Conservation (phyloP, 352 stramenopile genomes). For the Phytophthora sp. region DNA sequence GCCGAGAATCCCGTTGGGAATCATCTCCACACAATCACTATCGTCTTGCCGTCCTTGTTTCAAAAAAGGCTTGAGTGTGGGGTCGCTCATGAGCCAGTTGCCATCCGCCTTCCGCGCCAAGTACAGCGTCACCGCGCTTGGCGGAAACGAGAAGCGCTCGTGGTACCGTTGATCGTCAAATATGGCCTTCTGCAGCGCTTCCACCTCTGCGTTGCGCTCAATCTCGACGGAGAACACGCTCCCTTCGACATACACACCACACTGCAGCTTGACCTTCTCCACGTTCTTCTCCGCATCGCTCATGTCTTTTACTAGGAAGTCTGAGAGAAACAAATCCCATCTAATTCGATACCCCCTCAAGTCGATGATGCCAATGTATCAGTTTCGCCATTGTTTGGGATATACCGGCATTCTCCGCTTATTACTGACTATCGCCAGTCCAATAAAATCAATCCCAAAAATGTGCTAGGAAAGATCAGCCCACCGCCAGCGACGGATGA, state of each 20-base stretch:
- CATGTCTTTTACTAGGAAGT: too few species aligned
- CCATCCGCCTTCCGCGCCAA: not conserved
- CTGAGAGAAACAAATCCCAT: too few species aligned
- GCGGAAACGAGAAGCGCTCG: constrained; percentile 12
- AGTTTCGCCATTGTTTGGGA: too few species aligned
- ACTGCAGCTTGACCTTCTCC: too few species aligned
- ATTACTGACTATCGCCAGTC: too few species aligned
- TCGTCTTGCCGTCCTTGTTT: not conserved
- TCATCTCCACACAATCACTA: not conserved
- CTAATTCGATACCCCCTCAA: too few species aligned
- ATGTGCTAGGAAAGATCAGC: too few species aligned
- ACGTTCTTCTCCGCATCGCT: too few species aligned
- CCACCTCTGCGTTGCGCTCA: not conserved
- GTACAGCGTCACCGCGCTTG: constrained; percentile 8
- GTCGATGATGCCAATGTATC: too few species aligned
- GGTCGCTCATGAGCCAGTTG: not conserved
- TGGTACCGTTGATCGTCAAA: constrained; percentile 10
- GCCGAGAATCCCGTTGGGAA: not conserved
- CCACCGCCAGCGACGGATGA: too few species aligned
- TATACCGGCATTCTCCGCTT: too few species aligned
- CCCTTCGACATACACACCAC: constrained; percentile 2
- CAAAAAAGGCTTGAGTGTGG: not conserved
- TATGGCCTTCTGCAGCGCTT: constrained; percentile 4
- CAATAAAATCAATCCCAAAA: too few species aligned
- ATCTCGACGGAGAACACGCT: not conserved